phyloP scores from a whole-genome alignment of 768 basidiomycete species.

The Gyrodon lividus region DNA sequence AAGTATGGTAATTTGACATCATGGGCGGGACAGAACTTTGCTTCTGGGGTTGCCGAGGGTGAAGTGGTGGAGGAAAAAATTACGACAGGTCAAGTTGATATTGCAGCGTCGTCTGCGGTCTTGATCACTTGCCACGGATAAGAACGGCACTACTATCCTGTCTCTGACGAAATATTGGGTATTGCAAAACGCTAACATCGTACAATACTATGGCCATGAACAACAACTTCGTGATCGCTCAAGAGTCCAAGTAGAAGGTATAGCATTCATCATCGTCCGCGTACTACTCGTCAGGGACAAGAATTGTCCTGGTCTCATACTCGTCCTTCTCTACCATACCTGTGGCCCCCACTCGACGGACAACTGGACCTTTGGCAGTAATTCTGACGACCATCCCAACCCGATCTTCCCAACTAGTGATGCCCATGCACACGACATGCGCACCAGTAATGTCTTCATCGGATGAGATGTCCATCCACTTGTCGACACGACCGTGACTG shows the following conservation, averaged over 20 bases:
- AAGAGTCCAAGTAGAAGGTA: too few species aligned
- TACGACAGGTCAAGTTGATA: constrained; percentile 30
- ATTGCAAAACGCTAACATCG: constrained; percentile 7
- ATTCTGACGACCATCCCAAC: background rate
- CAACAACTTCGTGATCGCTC: too few species aligned
- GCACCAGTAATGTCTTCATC: too few species aligned
- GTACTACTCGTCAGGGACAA: background rate
- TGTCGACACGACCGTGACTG: too few species aligned
- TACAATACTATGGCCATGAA: background rate
- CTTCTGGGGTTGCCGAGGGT: constrained; percentile 39
- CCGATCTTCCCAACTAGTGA: background rate
- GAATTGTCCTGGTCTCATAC: too few species aligned
- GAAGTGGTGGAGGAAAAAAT: constrained; percentile 39
- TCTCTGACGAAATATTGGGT: too few species aligned
- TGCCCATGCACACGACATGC: too few species aligned
- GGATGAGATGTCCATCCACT: too few species aligned
- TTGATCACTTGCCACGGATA: constrained; percentile 27
- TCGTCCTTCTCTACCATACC: too few species aligned
- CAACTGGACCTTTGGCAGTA: too few species aligned
- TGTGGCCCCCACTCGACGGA: too few species aligned
- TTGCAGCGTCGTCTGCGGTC: constrained; percentile 39
- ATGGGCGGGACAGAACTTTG: constrained; percentile 51
- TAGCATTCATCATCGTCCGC: too few species aligned
- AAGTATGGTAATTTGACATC: constrained; percentile 42
- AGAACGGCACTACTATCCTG: background rate